Evolutionary conservation across 805 yeast species (phyloP).

Genomic region (Ogataea ramenticola): DNA sequence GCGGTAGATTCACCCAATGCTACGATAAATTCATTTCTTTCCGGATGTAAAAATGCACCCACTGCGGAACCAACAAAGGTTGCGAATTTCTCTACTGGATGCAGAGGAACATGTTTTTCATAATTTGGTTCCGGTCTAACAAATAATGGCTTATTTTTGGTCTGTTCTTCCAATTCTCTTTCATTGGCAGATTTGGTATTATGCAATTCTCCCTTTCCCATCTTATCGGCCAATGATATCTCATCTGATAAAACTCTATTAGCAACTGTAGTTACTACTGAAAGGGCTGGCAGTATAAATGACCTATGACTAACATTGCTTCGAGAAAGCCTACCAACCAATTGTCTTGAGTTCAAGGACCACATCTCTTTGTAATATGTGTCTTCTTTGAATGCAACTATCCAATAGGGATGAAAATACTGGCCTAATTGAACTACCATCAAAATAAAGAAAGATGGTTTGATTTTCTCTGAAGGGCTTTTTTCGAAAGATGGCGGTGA

Average conservation of each 20-base stretch:
- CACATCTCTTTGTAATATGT: too few relatives aligned
- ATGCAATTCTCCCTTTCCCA: constrained; percentile 46
- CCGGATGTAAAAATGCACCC: constrained; percentile 74
- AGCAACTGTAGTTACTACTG: constrained; percentile 9
- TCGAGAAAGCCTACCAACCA: too few relatives aligned
- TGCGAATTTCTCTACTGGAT: constrained; percentile 50
- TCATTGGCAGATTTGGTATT: constrained; percentile 23
- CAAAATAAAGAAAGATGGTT: constrained; percentile 1
- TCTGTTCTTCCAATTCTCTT: constrained; percentile 15
- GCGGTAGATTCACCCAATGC: constrained; percentile 91
- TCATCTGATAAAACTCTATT: constrained; percentile 26
- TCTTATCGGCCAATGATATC: constrained; percentile 49
- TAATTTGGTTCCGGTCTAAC: constrained; percentile 40
- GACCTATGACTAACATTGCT: constrained; percentile 2
- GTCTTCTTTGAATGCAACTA: too few relatives aligned
- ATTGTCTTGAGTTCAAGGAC: background rate
- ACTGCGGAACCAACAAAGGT: constrained; percentile 69
- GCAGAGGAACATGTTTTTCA: constrained; percentile 76
- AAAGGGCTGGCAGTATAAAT: constrained; percentile 10
- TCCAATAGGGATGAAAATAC: too few relatives aligned
- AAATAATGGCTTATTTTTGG: constrained; percentile 22
- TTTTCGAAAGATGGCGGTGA: background rate
- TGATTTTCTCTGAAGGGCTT: background rate
- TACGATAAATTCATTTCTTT: constrained; percentile 65
- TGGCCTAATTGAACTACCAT: too few relatives aligned